A percentile compares a stretch with the other conserved stretches of the same genome.
phyloP scores from a whole-genome alignment of 148 eudicot genomes.

The Rhododendron kiyosumense region DNA sequence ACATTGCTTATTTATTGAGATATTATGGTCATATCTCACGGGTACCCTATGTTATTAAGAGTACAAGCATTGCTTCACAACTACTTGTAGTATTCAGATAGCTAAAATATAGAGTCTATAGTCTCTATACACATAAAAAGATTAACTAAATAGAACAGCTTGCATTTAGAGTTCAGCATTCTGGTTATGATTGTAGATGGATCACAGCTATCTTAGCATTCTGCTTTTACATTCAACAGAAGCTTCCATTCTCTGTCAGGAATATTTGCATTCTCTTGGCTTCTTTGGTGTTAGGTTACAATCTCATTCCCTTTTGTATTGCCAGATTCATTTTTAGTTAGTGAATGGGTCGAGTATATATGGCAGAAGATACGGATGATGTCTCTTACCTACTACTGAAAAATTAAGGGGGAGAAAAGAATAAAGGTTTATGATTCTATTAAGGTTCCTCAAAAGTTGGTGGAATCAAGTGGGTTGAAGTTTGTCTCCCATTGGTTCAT shows the following conservation, averaged over 20 bases:
- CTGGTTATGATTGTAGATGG: neutral
- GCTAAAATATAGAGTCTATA: neutral
- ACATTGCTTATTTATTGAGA: neutral
- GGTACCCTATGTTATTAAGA: neutral
- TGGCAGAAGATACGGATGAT: neutral
- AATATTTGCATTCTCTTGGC: neutral
- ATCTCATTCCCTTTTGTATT: neutral
- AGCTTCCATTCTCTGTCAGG: neutral
- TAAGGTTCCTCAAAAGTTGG: neutral
- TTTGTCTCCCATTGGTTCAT: no score
- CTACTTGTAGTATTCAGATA: neutral
- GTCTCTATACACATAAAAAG: neutral
- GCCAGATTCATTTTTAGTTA: neutral
- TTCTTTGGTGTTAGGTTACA: neutral
- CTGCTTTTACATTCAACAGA: neutral
- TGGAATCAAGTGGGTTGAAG: neutral
- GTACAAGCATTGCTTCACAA: neutral
- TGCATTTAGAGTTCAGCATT: neutral
- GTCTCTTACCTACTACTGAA: neutral
- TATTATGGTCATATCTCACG: neutral
- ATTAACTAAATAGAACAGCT: neutral
- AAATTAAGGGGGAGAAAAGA: neutral
- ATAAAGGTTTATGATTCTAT: neutral
- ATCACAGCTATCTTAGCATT: neutral
- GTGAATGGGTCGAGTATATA: neutral